phyloP scores from a whole-genome alignment of 345 rosid genomes.

The Jatropha curcas region DNA sequence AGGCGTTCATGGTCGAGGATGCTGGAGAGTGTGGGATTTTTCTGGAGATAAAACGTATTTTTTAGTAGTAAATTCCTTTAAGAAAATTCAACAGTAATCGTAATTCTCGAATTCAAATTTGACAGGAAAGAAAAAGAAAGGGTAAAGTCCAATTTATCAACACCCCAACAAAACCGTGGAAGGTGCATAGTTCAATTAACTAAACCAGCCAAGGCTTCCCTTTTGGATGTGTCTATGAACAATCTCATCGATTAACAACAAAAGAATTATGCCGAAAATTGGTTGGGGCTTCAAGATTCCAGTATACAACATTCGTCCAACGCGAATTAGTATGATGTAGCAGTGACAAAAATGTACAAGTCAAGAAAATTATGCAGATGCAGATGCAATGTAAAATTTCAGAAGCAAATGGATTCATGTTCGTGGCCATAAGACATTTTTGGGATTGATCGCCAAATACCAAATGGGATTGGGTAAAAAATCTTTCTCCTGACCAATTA shows the following conservation, averaged over 20 bases:
- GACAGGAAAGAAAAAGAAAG: conserved; percentile 63
- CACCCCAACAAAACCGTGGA: conserved; percentile 42
- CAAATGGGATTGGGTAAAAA: conserved; percentile 69
- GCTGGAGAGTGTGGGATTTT: too few species aligned
- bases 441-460: conserved; percentile 64
- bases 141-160: conserved; percentile 53
- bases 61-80: too few species aligned
- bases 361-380: conserved; percentile 57
- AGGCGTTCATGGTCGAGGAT: too few species aligned
- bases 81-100: not conserved
- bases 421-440: conserved; percentile 81
- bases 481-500: conserved; percentile 47
- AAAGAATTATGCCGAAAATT: conserved; percentile 53
- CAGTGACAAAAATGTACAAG: conserved; percentile 57
- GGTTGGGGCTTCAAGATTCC: conserved; percentile 86
- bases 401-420: conserved; percentile 45
- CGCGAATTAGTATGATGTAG: conserved; percentile 84
- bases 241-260: conserved; percentile 53
- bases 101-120: conserved; percentile 3
- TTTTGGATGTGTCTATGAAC: conserved; percentile 73
- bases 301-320: conserved; percentile 69
- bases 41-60: too few species aligned
- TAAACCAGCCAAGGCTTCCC: conserved; percentile 52
- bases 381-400: conserved; percentile 68
- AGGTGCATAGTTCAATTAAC: conserved; percentile 45